Evolutionary conservation across 2,329 filamentous ascomycete species (phyloP).

Genomic region (Aureobasidium sp.): DNA sequence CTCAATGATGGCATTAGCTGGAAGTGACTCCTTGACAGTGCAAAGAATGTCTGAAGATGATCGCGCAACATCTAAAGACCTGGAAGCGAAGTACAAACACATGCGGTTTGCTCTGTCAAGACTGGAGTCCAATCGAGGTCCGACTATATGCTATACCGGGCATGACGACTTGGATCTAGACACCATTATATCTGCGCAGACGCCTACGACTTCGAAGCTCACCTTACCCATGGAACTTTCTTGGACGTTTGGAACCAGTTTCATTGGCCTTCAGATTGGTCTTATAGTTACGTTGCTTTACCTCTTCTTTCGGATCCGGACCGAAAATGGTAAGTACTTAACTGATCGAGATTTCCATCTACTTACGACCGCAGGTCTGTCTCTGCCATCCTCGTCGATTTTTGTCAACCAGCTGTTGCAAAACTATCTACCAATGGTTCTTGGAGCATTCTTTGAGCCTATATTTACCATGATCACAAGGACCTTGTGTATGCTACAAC

Average conservation of each 20-base stretch:
- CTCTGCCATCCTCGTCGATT: conserved; percentile 29
- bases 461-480: conserved; percentile 51
- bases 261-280: too few species aligned
- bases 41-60: background rate
- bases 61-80: background rate
- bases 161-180: background rate
- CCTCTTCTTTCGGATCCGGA: too few species aligned
- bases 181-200: too few species aligned
- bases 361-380: conserved; percentile 23
- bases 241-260: too few species aligned
- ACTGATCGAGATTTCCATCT: too few species aligned
- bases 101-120: too few species aligned
- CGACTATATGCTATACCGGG: background rate
- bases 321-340: background rate
- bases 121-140: background rate
- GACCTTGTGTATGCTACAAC: conserved; percentile 47
- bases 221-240: too few species aligned
- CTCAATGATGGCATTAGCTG: conserved; percentile 27
- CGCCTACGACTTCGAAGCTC: too few species aligned
- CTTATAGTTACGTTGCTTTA: too few species aligned
- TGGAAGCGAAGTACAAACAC: background rate
- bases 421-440: conserved; percentile 47
- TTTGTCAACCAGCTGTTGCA: conserved; percentile 36
- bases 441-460: conserved; percentile 52
- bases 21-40: conserved; percentile 19